Percentiles rank a stretch among this genome's conserved stretches.
Evolutionary conservation across 2,329 filamentous ascomycete genomes (phyloP).

Genomic region (Cladosporium sp.): DNA sequence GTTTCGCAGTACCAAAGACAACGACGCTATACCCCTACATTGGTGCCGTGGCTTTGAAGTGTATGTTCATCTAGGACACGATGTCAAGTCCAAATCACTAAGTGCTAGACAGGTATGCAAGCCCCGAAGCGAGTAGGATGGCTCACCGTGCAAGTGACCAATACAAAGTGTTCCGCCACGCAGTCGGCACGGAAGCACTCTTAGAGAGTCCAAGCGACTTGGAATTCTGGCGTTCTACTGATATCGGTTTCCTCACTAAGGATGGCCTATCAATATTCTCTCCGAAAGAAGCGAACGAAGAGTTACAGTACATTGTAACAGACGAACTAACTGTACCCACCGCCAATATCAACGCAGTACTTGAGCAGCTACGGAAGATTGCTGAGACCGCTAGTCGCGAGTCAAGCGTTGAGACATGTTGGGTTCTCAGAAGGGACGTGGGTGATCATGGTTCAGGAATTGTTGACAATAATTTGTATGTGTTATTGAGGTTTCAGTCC

Average conservation of each 20-base stretch:
- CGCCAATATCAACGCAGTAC: background rate
- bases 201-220: background rate
- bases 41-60: constrained; percentile 6
- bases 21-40: constrained; percentile 1
- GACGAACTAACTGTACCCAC: background rate
- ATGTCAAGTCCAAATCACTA: background rate
- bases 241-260: background rate
- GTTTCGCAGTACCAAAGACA: constrained; percentile 1
- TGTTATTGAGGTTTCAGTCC: background rate
- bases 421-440: background rate
- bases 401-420: background rate
- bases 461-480: background rate
- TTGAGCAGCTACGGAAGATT: background rate
- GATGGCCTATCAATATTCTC: background rate
- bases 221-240: background rate
- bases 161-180: background rate
- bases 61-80: background rate
- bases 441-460: background rate
- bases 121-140: background rate
- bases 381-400: background rate
- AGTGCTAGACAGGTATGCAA: background rate
- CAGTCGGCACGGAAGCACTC: background rate
- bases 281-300: background rate
- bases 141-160: constrained; percentile 1
- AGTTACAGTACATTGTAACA: background rate